Percentiles rank a stretch among this genome's conserved stretches.
phyloP scores from a whole-genome alignment of 1,284 basidiomycete genomes.

The Leccinum solheimii region DNA sequence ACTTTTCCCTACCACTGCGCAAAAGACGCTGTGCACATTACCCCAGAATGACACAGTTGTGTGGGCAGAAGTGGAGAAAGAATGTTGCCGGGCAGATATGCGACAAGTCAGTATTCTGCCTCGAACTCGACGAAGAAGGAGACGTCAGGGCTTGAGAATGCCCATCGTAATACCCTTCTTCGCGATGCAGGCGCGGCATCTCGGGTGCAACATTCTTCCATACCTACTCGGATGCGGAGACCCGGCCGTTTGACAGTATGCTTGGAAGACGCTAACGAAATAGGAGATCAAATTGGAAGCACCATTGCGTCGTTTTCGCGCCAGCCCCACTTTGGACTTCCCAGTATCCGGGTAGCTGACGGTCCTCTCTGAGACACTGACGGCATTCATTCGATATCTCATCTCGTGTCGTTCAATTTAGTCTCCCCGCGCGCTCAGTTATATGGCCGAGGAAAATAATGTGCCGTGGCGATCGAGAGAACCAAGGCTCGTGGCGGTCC shows the following conservation, averaged over 20 bases:
- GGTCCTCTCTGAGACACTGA: neutral
- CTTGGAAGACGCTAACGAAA: neutral
- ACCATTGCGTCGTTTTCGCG: neutral
- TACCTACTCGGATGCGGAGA: neutral
- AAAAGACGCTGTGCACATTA: constrained; percentile 11
- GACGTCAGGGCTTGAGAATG: neutral
- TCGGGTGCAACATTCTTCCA: neutral
- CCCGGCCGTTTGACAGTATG: neutral
- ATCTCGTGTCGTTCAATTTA: neutral
- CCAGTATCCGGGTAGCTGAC: neutral
- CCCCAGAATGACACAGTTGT: constrained; percentile 27
- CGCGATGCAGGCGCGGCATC: constrained; percentile 12
- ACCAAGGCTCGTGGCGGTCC: too few species aligned
- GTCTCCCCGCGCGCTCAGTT: too few species aligned
- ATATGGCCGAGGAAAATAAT: too few species aligned
- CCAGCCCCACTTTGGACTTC: neutral
- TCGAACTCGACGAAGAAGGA: neutral
- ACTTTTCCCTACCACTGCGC: constrained; percentile 6
- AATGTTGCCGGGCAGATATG: constrained; percentile 18
- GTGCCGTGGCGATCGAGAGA: too few species aligned
- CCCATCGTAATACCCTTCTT: constrained; percentile 11
- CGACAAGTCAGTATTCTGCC: constrained; percentile 2
- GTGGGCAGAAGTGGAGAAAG: constrained; percentile 23
- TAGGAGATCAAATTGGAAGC: neutral
- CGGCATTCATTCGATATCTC: neutral